Evolutionary conservation across 2,329 filamentous ascomycete genomes (phyloP).

Genomic region (Ophiocordyceps camponoti-floridani): DNA sequence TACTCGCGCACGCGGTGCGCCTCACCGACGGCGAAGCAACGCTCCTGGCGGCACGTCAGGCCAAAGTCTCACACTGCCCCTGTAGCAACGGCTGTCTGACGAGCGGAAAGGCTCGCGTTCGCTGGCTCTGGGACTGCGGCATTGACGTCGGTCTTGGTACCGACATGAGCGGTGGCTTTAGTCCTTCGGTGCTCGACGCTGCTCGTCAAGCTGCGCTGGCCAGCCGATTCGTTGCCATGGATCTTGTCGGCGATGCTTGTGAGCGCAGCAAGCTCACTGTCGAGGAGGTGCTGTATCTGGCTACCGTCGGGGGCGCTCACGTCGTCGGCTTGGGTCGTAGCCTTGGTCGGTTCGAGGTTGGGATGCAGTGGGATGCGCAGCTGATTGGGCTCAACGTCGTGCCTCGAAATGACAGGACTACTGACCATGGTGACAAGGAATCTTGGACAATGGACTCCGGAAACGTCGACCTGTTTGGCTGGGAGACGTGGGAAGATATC

Average conservation of each 20-base stretch:
- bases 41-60: constrained; percentile 40
- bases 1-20: constrained; percentile 76
- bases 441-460: constrained; percentile 22
- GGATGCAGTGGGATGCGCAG: constrained; percentile 85
- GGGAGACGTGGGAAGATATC: constrained; percentile 73
- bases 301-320: constrained; percentile 69
- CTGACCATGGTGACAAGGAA: constrained; percentile 15
- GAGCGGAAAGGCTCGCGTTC: constrained; percentile 59
- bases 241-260: constrained; percentile 11
- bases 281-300: constrained; percentile 73
- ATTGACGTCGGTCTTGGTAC: constrained; percentile 76
- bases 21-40: constrained; percentile 46
- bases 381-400: constrained; percentile 47
- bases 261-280: constrained; percentile 54
- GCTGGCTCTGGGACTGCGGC: constrained; percentile 55
- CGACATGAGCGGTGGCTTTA: constrained; percentile 80
- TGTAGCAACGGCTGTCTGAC: constrained; percentile 72
- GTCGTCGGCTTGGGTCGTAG: constrained; percentile 56
- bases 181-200: constrained; percentile 64
- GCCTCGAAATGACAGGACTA: constrained; percentile 2
- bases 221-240: constrained; percentile 51
- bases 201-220: constrained; percentile 67
- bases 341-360: constrained; percentile 69
- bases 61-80: constrained; percentile 72
- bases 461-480: constrained; percentile 77